Evolutionary conservation across 495 filamentous ascomycete species (phyloP), one percentile per base, ranked within the genome.

Genomic region (Cairneyella variabilis): DNA sequence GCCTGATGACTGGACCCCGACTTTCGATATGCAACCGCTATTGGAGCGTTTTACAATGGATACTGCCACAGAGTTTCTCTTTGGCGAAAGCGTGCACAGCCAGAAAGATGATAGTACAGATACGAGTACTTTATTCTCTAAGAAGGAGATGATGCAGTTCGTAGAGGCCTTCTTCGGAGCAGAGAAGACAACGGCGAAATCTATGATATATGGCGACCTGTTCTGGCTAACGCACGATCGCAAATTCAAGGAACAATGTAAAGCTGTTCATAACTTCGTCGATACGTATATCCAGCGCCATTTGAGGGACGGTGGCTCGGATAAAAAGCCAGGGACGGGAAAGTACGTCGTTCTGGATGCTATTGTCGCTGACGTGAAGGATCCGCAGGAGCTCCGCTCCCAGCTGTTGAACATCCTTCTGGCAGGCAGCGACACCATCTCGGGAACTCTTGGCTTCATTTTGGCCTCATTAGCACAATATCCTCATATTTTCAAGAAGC

Each of bases 1-100:
- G 32, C 42, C 46, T 54, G 58, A 42, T 26, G 65, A 67, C 49
- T 79, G 76, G 76, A 76, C 73, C 5, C 43, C 44, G 42, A 53
- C 48, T 14, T 70, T 76, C 36, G 75, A 85, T 61, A 71, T 85
- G 32, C 79, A 80, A 58, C 66, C 71, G 18, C 71, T 85, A 37
- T 83, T 86, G 65, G 83, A 78, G 67, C 73, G 75, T 18, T 70
- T 87, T 61, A 85, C 84, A 17, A 76, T 88, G 26, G 85, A 89
- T 68, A 79, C 76, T 9, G 79, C 82, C n/a, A 86, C 80, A 8
- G 82, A 85, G 46, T 84, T 88, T 62, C 74, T 89, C 39, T 84
- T 88, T 60, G 84, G 84, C 16, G 64, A 69, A 56, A 57, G 50
- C 49, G 52, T 54, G 3, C 32, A 58, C 11, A 64, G 28, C 44